Evolutionary conservation across 306 rosid genomes (phyloP), one percentile per base, ranked within the genome.

Genomic region (Coriaria nepalensis): DNA sequence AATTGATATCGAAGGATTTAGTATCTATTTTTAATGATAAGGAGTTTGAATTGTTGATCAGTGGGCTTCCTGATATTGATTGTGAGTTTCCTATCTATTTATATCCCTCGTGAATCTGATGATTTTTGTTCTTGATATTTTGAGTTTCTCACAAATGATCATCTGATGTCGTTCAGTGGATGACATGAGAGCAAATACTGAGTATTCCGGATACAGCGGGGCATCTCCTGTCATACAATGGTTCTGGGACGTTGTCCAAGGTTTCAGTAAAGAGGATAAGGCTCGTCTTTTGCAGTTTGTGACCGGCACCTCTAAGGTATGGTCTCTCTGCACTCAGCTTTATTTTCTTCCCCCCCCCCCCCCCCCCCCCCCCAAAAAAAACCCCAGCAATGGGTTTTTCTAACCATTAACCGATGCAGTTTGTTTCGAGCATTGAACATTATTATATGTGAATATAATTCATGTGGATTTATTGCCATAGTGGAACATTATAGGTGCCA

Each of bases 301-400:
- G 61, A 90, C 97, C 4, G 97, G 97, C 62, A 84, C 97, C 68
- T 90, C 97, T 7, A 90, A 90, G 97, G 97, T 90, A 81, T 49
- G 39, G 45, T 44, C 43, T 40, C 2, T 39, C 38, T 13, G 13
- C 12, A 36, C 33, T 7, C 33, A 37, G 4, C 56, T 29, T 38
- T 56, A 20, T 46, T 48, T n/a, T n/a, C n/a, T n/a, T n/a, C n/a
- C n/a, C n/a, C n/a, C n/a, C n/a, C n/a, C n/a, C n/a, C n/a, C n/a
- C n/a, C n/a, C n/a, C n/a, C n/a, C n/a, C n/a, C n/a, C n/a, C n/a
- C n/a, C n/a, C n/a, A n/a, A n/a, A n/a, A n/a, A 20, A 20, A 20
- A 20, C 29, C 29, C 29, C 2, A 20, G 29, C 29, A 20, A 20
- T 1, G 1, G 29, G 29, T 1, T 20, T 20, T 20, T 20, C 1